Evolutionary conservation across 805 yeast genomes (phyloP).

Genomic region (Suhomyces vadensis): DNA sequence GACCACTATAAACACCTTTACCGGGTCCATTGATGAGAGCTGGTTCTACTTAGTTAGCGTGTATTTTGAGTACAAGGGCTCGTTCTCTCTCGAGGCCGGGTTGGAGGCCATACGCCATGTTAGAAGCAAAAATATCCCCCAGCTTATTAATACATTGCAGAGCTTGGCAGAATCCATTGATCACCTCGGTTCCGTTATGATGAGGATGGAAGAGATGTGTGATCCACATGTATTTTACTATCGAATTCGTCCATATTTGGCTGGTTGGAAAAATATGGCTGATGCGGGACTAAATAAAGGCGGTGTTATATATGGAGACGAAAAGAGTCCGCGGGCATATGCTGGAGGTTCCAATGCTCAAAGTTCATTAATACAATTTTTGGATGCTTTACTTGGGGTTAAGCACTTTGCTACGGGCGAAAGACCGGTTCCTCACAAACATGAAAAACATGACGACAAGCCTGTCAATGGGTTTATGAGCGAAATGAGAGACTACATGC

Average conservation of each 20-base stretch:
- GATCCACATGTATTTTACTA: constrained; percentile 91
- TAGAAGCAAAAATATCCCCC: constrained; percentile 43
- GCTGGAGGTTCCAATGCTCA: constrained; percentile 97
- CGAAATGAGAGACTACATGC: constrained; percentile 91
- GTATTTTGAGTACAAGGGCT: constrained; percentile 81
- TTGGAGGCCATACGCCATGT: constrained; percentile 63
- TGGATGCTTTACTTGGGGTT: constrained; percentile 75
- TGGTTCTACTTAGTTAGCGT: constrained; percentile 93
- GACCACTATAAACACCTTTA: constrained; percentile 79
- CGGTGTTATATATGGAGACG: constrained; percentile 79
- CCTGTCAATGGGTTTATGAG: constrained; percentile 57
- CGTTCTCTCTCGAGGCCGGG: constrained; percentile 66
- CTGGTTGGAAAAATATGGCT: constrained; percentile 93
- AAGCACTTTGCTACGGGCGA: constrained; percentile 80
- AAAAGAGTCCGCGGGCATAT: constrained; percentile 51
- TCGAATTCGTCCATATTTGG: constrained; percentile 83
- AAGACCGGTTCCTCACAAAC: constrained; percentile 31
- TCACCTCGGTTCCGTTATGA: constrained; percentile 65
- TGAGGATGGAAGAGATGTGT: constrained; percentile 89
- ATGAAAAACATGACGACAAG: constrained; percentile 5
- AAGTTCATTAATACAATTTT: constrained; percentile 81
- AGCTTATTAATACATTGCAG: constrained; percentile 53
- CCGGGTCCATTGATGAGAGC: constrained; percentile 87
- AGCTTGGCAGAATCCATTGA: constrained; percentile 74
- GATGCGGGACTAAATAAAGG: constrained; percentile 69